Evolutionary conservation across 257 asterid genomes (phyloP).

Genomic region (Nicotiana otophora): DNA sequence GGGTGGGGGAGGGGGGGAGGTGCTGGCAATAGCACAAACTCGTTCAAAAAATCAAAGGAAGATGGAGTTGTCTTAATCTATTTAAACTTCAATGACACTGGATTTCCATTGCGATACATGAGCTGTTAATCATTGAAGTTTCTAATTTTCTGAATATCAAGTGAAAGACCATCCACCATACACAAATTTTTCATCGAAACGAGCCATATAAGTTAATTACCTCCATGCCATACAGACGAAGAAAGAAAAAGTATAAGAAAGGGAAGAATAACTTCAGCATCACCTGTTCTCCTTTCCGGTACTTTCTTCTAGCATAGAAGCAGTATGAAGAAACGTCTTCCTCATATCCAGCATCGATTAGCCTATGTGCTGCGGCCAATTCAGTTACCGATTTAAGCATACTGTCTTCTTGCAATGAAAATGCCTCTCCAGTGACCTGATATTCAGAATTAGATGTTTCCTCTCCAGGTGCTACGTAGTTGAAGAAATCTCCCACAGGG

Average conservation of each 20-base stretch:
- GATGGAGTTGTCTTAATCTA: not conserved
- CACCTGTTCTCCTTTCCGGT: constrained; percentile 84
- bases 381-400: constrained; percentile 2
- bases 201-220: too few species aligned
- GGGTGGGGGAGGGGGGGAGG: too few species aligned
- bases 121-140: not conserved
- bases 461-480: constrained; percentile 79
- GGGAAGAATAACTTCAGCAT: constrained; percentile 5
- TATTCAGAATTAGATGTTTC: constrained; percentile 24
- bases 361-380: constrained; percentile 30
- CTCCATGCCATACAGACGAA: not conserved
- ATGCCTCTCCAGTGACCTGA: constrained; percentile 5
- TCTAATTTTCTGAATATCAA: not conserved
- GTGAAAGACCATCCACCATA: not conserved
- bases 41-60: not conserved
- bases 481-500: constrained; percentile 95
- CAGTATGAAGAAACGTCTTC: constrained; percentile 57
- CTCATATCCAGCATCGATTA: constrained; percentile 73
- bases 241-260: not conserved
- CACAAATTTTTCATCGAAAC: too few species aligned
- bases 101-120: not conserved
- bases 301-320: constrained; percentile 71
- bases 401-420: constrained; percentile 21
- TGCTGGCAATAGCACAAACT: not conserved
- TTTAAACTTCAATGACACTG: not conserved